A percentile compares a stretch with the other conserved stretches of the same genome.
phyloP scores from a whole-genome alignment of 2,329 filamentous ascomycete genomes.

The Aspergillus clavatus region DNA sequence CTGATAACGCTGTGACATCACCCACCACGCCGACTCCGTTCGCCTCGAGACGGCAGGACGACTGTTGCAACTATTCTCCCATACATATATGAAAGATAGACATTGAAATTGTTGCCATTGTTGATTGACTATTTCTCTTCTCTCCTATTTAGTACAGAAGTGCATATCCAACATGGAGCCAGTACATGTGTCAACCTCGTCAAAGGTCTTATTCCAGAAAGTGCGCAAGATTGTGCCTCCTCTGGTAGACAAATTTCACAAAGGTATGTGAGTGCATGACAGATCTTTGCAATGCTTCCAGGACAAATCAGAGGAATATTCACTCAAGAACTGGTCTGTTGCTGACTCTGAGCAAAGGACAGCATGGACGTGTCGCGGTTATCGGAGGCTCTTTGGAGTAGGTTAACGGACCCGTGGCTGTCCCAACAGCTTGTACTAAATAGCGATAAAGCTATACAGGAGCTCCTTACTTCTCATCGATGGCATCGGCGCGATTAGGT shows the following conservation, averaged over 20 bases:
- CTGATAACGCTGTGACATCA: constrained; percentile 33
- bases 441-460: constrained; percentile 66
- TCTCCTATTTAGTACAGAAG: background rate
- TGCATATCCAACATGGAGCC: constrained; percentile 26
- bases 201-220: constrained; percentile 70
- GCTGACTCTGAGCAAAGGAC: constrained; percentile 53
- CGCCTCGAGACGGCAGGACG: constrained; percentile 5
- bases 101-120: background rate
- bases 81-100: no score
- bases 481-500: constrained; percentile 87
- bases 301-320: no score
- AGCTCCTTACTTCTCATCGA: constrained; percentile 95
- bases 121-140: background rate
- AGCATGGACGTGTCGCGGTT: constrained; percentile 85
- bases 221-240: constrained; percentile 89
- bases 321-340: no score
- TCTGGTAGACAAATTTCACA: constrained; percentile 93
- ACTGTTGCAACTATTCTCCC: background rate
- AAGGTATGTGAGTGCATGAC: constrained; percentile 59
- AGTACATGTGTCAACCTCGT: constrained; percentile 56
- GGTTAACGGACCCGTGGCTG: constrained; percentile 7
- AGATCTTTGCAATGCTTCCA: background rate
- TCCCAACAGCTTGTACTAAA: constrained; percentile 8
- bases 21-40: constrained; percentile 8
- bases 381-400: constrained; percentile 88